Conservation (phyloP, 495 filamentous ascomycete genomes). For the Hypoxylon rickii region DNA sequence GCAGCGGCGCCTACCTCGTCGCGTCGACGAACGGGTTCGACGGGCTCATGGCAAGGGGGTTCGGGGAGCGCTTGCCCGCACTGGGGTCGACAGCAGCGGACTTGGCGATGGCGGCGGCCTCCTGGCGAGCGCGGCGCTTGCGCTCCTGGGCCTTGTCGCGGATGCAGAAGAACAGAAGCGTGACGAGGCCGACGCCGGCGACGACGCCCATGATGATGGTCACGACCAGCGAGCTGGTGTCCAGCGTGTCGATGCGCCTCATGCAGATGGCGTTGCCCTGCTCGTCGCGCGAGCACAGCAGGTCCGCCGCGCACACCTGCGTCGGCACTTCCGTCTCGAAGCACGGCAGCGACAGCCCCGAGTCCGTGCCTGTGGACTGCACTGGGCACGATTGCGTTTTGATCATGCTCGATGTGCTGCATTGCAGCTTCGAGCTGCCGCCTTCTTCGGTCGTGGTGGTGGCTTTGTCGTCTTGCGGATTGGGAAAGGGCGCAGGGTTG, state of each 20-base stretch:
- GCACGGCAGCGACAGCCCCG: slow-evolving; percentile 43
- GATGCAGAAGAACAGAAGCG: slow-evolving; percentile 48
- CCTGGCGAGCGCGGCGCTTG: slow-evolving; percentile 36
- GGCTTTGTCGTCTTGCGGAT: slow-evolving; percentile 10
- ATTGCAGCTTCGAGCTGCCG: neutral
- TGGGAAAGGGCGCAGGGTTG: too few relatives aligned
- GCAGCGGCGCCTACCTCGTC: too few relatives aligned
- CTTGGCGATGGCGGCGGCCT: slow-evolving; percentile 45
- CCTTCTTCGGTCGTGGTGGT: slow-evolving; percentile 6
- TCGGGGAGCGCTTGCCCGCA: neutral
- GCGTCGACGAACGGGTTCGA: too few relatives aligned
- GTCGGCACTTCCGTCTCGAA: slow-evolving; percentile 38
- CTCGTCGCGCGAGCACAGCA: slow-evolving; percentile 47
- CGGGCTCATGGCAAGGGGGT: too few relatives aligned
- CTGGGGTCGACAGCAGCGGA: slow-evolving; percentile 40
- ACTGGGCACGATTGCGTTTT: slow-evolving; percentile 43
- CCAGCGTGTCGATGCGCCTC: slow-evolving; percentile 42
- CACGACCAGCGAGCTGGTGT: slow-evolving; percentile 45
- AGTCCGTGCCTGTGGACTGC: slow-evolving; percentile 39
- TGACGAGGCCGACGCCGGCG: slow-evolving; percentile 35
- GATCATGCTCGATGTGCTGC: neutral
- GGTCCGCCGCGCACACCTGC: slow-evolving; percentile 47
- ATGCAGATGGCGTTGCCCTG: slow-evolving; percentile 48
- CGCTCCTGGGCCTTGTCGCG: slow-evolving; percentile 42
- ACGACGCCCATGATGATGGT: slow-evolving; percentile 46